A percentile compares a stretch with the other conserved stretches of the same genome.
phyloP scores from a whole-genome alignment of 2,329 filamentous ascomycete species.

The Epichloe elymi region DNA sequence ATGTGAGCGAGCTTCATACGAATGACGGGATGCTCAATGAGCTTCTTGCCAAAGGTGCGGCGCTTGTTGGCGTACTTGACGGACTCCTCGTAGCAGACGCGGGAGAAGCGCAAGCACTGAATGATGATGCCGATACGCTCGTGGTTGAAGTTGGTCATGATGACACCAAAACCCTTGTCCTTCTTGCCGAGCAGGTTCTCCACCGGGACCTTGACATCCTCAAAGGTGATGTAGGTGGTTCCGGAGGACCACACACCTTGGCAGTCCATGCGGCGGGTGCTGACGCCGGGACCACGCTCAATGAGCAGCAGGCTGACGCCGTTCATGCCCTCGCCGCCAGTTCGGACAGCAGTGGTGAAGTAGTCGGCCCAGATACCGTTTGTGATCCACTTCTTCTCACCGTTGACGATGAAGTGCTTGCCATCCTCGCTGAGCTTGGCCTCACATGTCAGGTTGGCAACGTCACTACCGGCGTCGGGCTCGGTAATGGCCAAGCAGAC shows the following conservation, averaged over 20 bases:
- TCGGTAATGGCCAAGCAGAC: conserved; percentile 97
- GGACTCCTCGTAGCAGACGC: conserved; percentile 93
- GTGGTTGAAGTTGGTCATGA: conserved; percentile 99
- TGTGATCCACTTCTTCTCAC: conserved; percentile 99
- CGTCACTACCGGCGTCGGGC: conserved; percentile 87
- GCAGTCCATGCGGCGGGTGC: conserved; percentile 93
- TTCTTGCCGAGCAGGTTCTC: conserved; percentile 97
- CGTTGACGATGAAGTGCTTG: conserved; percentile 98
- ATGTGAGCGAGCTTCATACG: conserved; percentile 96
- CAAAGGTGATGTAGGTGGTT: conserved; percentile 95
- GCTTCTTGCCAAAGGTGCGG: conserved; percentile 87
- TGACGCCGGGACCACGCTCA: conserved; percentile 79
- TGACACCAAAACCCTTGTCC: conserved; percentile 95
- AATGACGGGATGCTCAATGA: conserved; percentile 95
- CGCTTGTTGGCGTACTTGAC: conserved; percentile 97
- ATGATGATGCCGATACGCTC: conserved; percentile 98
- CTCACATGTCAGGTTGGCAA: conserved; percentile 90
- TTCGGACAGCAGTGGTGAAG: conserved; percentile 93
- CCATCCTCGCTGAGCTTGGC: conserved; percentile 90
- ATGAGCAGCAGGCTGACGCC: conserved; percentile 85
- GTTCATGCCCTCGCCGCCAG: conserved; percentile 80
- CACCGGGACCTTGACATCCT: conserved; percentile 98
- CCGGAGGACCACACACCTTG: conserved; percentile 93
- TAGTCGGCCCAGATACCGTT: conserved; percentile 96
- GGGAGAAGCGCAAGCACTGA: conserved; percentile 87